Conservation (phyloP, 2,329 filamentous ascomycete species). For the Pseudopithomyces chartarum region DNA sequence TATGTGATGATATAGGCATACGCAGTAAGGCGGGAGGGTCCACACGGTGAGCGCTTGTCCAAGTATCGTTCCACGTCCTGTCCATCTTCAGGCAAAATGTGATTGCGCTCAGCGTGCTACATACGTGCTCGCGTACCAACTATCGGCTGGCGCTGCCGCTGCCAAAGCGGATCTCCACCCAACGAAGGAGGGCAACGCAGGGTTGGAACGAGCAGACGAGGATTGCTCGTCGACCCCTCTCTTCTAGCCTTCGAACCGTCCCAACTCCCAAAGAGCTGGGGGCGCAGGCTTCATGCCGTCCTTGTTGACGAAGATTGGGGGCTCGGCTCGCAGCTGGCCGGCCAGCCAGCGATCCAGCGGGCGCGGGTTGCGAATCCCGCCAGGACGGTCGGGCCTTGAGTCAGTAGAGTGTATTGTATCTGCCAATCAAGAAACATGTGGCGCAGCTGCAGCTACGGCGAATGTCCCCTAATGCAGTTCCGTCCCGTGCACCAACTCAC, state of each 20-base stretch:
- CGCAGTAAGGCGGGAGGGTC: neutral
- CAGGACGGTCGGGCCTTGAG: constrained; percentile 5
- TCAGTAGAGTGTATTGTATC: constrained; percentile 6
- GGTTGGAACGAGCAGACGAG: neutral
- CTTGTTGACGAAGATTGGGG: neutral
- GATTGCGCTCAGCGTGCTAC: neutral
- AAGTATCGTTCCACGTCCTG: neutral
- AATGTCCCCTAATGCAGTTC: constrained; percentile 7
- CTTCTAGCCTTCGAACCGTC: neutral
- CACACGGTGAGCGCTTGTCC: neutral
- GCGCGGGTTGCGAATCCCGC: constrained; percentile 6
- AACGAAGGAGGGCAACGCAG: neutral
- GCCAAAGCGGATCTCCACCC: neutral
- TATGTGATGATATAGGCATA: neutral
- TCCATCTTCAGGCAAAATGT: neutral
- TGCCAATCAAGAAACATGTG: constrained; percentile 7
- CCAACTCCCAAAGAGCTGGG: neutral
- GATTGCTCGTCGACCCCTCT: neutral
- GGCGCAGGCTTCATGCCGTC: neutral
- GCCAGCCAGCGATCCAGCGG: neutral
- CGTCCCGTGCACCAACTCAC: constrained; percentile 8
- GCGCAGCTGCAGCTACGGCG: neutral
- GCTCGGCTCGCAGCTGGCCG: neutral
- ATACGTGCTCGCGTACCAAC: neutral
- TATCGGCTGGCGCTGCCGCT: neutral